These are phyloP conservation scores for Nakaseomyces kungkrabaensis DNA, from an alignment of 1,139 yeast species.

Conservation along the genomic window DNA sequence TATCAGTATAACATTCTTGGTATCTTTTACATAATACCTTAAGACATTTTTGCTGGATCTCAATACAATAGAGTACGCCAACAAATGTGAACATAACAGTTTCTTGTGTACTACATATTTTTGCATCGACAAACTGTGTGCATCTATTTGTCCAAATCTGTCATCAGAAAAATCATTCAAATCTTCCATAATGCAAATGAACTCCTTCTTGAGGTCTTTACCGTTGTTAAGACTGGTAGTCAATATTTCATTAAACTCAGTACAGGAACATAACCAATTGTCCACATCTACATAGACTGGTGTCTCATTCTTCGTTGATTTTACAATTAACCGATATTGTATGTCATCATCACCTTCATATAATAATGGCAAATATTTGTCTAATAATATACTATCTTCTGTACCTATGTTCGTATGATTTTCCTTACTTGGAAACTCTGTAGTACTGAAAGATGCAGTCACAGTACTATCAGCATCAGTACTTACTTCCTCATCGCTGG, in stretches of 20 bases:
- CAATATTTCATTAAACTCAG: conserved; percentile 17
- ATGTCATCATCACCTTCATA: conserved; percentile 7
- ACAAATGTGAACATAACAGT: conserved; percentile 26
- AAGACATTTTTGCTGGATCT: conserved; percentile 17
- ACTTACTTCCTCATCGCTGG: not conserved
- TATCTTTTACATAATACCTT: conserved; percentile 14
- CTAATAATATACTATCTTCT: not conserved
- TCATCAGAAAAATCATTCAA: conserved; percentile 18
- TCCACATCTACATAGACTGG: conserved; percentile 25
- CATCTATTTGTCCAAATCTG: conserved; percentile 21
- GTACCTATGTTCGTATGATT: not conserved
- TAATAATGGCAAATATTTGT: conserved; percentile 5
- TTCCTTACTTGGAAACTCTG: not conserved
- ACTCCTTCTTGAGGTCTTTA: conserved; percentile 5
- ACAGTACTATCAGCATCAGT: not conserved
- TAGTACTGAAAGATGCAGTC: not conserved
- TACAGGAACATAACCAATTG: conserved; percentile 28
- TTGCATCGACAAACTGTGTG: conserved; percentile 20
- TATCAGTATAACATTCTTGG: conserved; percentile 18
- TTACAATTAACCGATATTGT: conserved; percentile 20
- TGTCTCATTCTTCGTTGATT: conserved; percentile 10
- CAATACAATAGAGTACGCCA: conserved; percentile 26
- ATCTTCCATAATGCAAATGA: conserved; percentile 15
- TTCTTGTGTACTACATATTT: conserved; percentile 18
- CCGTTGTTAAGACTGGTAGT: not conserved